These are phyloP conservation scores for Flaveria brownii DNA, from an alignment of 129 eudicot genomes.

Conservation along the genomic window DNA sequence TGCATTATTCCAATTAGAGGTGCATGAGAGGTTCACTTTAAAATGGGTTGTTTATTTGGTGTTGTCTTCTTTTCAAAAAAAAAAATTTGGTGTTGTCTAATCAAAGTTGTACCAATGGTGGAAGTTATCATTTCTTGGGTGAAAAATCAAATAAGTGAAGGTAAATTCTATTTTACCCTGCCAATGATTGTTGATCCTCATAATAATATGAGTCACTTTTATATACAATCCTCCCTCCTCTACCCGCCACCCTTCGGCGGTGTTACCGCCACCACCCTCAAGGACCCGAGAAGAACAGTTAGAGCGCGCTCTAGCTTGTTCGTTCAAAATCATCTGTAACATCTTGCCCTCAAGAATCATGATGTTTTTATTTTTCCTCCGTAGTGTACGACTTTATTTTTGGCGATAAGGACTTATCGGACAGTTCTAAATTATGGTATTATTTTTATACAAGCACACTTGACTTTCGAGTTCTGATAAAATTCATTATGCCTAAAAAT, in stretches of 20 bases:
- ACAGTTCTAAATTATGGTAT: background rate
- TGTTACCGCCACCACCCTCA: too few relatives aligned
- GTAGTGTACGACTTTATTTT: too few relatives aligned
- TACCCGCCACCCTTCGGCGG: too few relatives aligned
- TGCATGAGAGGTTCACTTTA: conserved; percentile 43
- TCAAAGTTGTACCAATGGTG: conserved; percentile 33
- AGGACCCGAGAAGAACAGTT: too few relatives aligned
- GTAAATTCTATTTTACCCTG: conserved; percentile 33
- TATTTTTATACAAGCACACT: background rate
- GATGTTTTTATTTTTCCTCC: too few relatives aligned
- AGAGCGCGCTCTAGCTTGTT: too few relatives aligned
- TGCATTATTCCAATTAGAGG: conserved; percentile 48
- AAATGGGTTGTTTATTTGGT: conserved; percentile 38
- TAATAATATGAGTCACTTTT: background rate
- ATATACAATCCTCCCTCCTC: too few relatives aligned
- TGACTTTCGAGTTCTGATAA: background rate
- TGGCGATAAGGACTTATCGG: too few relatives aligned
- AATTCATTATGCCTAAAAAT: background rate
- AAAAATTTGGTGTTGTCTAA: conserved; percentile 44
- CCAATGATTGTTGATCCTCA: background rate
- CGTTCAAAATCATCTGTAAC: too few relatives aligned
- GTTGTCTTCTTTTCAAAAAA: too few relatives aligned
- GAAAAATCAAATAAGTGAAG: conserved; percentile 12
- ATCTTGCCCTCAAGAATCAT: too few relatives aligned
- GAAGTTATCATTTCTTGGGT: conserved; percentile 33